phyloP scores from a whole-genome alignment of 441 rosid species.

The Jatropha podagrica region DNA sequence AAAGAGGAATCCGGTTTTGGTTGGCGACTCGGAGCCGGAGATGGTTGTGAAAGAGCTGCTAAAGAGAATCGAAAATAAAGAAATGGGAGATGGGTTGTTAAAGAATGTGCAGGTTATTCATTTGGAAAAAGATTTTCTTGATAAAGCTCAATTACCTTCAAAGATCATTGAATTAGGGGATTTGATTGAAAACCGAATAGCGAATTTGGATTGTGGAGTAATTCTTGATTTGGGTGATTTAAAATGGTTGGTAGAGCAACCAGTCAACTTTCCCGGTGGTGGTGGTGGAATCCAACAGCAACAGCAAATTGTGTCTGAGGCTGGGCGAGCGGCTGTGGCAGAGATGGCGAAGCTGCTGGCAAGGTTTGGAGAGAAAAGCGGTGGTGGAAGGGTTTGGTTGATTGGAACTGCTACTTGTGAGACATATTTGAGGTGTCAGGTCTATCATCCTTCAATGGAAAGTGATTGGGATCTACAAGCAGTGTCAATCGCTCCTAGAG shows the following conservation, averaged over 20 bases:
- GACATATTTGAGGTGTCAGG: constrained; percentile 90
- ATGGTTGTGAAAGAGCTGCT: constrained; percentile 69
- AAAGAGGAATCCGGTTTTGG: constrained; percentile 88
- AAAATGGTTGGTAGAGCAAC: constrained; percentile 84
- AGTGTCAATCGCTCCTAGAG: constrained; percentile 70
- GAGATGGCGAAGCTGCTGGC: constrained; percentile 67
- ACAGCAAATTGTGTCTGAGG: constrained; percentile 47
- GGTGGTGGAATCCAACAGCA: constrained; percentile 37
- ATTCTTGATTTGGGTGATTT: constrained; percentile 86
- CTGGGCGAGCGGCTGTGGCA: constrained; percentile 47
- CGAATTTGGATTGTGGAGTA: constrained; percentile 43
- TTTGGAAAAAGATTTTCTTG: constrained; percentile 54
- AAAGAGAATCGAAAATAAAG: constrained; percentile 56
- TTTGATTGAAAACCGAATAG: constrained; percentile 47
- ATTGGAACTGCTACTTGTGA: constrained; percentile 94
- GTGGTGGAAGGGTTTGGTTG: constrained; percentile 54
- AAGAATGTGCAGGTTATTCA: constrained; percentile 59
- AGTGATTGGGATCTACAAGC: constrained; percentile 94
- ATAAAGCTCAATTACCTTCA: constrained; percentile 41
- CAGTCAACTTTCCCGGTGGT: constrained; percentile 29
- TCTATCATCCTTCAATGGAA: constrained; percentile 89
- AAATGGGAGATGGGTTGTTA: constrained; percentile 55
- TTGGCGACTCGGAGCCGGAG: constrained; percentile 78
- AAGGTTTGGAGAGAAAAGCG: constrained; percentile 39
- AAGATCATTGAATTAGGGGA: constrained; percentile 57